Evolutionary conservation across 139 green algal genomes (phyloP).

Genomic region (Edaphochlamys debaryana): DNA sequence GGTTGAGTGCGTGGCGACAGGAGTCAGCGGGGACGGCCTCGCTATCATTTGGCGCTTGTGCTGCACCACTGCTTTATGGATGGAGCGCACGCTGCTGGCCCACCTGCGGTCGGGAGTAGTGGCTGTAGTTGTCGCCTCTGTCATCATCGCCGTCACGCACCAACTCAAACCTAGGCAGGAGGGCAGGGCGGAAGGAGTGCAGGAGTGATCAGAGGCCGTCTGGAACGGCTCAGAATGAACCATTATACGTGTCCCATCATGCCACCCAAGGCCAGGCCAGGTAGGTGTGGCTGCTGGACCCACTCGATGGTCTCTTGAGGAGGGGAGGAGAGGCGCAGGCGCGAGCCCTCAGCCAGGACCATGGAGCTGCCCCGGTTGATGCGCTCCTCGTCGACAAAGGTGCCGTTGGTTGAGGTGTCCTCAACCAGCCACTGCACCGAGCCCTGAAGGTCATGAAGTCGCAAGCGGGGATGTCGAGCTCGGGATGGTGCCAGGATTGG

Average conservation of each 20-base stretch:
- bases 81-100: not conserved
- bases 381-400: slow-evolving; percentile 26
- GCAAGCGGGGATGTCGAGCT: too few species aligned
- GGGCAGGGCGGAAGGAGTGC: too few species aligned
- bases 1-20: too few species aligned
- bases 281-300: too few species aligned
- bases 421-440: slow-evolving; percentile 21
- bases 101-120: slow-evolving; percentile 27
- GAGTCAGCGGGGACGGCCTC: too few species aligned
- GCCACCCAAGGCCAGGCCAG: too few species aligned
- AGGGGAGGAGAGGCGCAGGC: slow-evolving; percentile 30
- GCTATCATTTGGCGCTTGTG: not conserved
- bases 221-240: too few species aligned
- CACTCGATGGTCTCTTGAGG: slow-evolving; percentile 26
- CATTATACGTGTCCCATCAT: too few species aligned
- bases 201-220: too few species aligned
- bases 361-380: not conserved
- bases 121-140: slow-evolving; percentile 36
- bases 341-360: not conserved
- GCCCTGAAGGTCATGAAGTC: slow-evolving; percentile 2
- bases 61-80: not conserved
- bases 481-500: not conserved
- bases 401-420: slow-evolving; percentile 44
- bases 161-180: slow-evolving; percentile 11
- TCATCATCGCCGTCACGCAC: slow-evolving; percentile 26